A percentile compares a stretch with the other conserved stretches of the same genome.
Conservation (phyloP, 192 early-diverging fungal genomes). For the Thoreauomyces humboldtii region DNA sequence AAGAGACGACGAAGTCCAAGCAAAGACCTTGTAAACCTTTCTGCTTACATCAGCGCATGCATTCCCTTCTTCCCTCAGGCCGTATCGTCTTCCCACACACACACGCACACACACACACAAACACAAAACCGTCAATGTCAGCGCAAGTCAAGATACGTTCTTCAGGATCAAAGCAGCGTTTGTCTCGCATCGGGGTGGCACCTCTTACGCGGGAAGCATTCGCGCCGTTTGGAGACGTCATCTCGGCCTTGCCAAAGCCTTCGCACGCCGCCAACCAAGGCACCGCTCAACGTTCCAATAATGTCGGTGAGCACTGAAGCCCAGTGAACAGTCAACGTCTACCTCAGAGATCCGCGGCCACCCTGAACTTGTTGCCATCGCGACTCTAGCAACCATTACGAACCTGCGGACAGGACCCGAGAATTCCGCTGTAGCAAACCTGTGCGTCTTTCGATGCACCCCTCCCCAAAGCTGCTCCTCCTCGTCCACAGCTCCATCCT, state of each 20-base stretch:
- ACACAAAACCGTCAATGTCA: neutral
- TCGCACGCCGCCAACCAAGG: slow-evolving; percentile 21
- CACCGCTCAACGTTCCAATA: slow-evolving; percentile 61
- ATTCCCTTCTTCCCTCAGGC: no score
- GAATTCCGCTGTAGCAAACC: slow-evolving; percentile 53
- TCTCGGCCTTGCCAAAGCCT: slow-evolving; percentile 26
- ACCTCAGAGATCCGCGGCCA: no score
- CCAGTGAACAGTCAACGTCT: no score
- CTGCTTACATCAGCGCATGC: no score
- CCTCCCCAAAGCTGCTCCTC: no score
- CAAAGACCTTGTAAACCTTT: no score
- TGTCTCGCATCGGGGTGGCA: slow-evolving; percentile 1
- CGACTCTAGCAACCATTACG: no score
- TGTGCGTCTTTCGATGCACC: slow-evolving; percentile 64
- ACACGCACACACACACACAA: neutral
- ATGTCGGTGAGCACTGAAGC: slow-evolving; percentile 26
- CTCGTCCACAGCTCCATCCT: slow-evolving; percentile 36
- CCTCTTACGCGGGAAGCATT: slow-evolving; percentile 67
- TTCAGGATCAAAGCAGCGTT: neutral
- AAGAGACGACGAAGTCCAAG: no score
- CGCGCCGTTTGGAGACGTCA: slow-evolving; percentile 73
- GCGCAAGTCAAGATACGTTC: neutral
- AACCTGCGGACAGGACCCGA: neutral
- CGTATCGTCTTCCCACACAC: neutral
- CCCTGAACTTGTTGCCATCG: no score